These are phyloP conservation scores for Balakata baccata DNA, from an alignment of 345 rosid genomes.

Conservation along the genomic window DNA sequence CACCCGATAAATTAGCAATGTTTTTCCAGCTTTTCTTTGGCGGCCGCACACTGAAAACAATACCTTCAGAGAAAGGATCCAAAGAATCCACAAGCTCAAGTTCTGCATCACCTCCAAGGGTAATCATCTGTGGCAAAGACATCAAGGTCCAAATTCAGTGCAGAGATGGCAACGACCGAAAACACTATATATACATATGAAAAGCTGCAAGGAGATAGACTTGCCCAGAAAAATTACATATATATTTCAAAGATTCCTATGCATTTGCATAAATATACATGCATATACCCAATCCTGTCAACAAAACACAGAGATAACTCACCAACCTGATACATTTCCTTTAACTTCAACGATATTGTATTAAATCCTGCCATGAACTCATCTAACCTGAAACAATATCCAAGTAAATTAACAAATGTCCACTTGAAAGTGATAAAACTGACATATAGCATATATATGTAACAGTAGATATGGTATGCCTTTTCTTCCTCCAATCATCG, in stretches of 20 bases:
- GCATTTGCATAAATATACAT: background rate
- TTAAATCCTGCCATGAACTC: constrained; percentile 98
- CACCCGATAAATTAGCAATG: constrained; percentile 92
- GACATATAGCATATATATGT: background rate
- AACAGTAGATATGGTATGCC: constrained; percentile 38
- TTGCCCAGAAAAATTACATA: background rate
- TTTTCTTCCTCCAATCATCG: constrained; percentile 84
- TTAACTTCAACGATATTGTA: constrained; percentile 82
- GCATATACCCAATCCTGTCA: background rate
- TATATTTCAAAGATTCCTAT: background rate
- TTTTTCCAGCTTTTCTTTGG: constrained; percentile 99
- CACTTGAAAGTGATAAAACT: background rate
- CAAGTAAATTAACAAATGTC: constrained; percentile 23
- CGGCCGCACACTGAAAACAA: constrained; percentile 95
- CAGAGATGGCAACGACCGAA: background rate
- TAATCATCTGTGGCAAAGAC: constrained; percentile 65
- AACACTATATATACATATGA: background rate
- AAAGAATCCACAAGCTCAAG: constrained; percentile 95
- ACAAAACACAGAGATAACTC: background rate
- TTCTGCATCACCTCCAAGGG: constrained; percentile 98
- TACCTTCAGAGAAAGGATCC: constrained; percentile 98
- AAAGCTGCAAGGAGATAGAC: background rate
- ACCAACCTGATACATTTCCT: constrained; percentile 99
- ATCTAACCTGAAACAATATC: constrained; percentile 63
- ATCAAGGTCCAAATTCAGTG: background rate